Evolutionary conservation across 2,329 filamentous ascomycete genomes (phyloP), one percentile per base, ranked within the genome.

Genomic region (Fusarium phyllophilum): DNA sequence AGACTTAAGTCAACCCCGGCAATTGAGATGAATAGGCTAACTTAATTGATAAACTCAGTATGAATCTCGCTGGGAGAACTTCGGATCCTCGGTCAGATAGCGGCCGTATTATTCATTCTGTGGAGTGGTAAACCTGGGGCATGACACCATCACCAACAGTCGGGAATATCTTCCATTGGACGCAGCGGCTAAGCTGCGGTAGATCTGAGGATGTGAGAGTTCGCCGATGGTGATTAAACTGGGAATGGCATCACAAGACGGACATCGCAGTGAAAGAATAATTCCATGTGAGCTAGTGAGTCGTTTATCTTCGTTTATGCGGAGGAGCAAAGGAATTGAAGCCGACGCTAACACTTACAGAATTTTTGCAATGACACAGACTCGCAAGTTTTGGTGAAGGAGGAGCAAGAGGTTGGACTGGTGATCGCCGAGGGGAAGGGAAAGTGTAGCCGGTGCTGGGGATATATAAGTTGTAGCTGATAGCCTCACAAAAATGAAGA

Each of bases 41-140:
- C 51, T 39, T 6, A 18, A 42, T 41, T 2, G 24, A 55, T 22
- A 14, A 17, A 18, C 11, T 18, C 8, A 13, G 29, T 34, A 54
- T 46, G 38, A 51, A 22, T 4, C 10, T 26, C 24, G 12, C 24
- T 54, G 74, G 67, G 18, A 75, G 63, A 77, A 72, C 51, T 36
- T 64, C 74, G 69, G 75, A 9, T 42, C 10, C 56, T 76, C 75
- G 75, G 75, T 70, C 63, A 60, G 66, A 77, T 63, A 51, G 22
- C 75, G 75, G 75, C 61, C 72, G 65, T 77, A 78, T 70, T 77
- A 63, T 57, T 49, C 46, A 63, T 49, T 12, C 65, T 45, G 61
- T 66, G 63, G 66, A n/a, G 38, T 67, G 67, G 66, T 36, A 56
- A 44, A 57, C 51, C 66, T 65, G 56, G 42, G 56, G 36, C 54